phyloP scores from a whole-genome alignment of 495 filamentous ascomycete genomes.

The Lindgomyces ingoldianus region DNA sequence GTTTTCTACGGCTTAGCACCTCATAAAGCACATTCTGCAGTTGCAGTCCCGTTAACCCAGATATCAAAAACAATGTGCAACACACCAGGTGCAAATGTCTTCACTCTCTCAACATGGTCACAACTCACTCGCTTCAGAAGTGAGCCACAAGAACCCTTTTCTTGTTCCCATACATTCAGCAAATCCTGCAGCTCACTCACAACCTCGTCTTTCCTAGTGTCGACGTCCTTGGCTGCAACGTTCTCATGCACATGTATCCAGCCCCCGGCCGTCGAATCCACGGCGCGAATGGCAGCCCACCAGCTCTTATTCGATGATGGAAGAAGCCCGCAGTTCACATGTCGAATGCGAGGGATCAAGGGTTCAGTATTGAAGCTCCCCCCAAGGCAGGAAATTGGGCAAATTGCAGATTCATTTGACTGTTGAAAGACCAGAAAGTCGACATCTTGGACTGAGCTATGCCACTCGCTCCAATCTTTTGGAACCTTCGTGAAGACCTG shows the following conservation, averaged over 20 bases:
- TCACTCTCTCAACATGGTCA: constrained; percentile 76
- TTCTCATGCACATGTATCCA: constrained; percentile 91
- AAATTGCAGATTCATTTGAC: constrained; percentile 61
- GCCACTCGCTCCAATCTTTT: constrained; percentile 28
- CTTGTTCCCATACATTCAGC: constrained; percentile 19
- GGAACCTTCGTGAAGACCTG: constrained; percentile 4
- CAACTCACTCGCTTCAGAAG: constrained; percentile 47
- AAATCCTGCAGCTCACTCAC: constrained; percentile 39
- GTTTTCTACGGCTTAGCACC: background rate
- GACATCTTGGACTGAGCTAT: constrained; percentile 40
- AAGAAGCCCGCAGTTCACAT: constrained; percentile 82
- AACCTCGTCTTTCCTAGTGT: constrained; percentile 54
- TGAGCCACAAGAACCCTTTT: background rate
- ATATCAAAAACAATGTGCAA: constrained; percentile 89
- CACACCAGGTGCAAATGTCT: constrained; percentile 89
- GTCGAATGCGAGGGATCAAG: constrained; percentile 52
- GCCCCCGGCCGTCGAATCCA: constrained; percentile 55
- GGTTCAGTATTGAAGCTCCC: background rate
- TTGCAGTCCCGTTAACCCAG: constrained; percentile 44
- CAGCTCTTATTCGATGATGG: constrained; percentile 69
- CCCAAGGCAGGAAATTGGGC: constrained; percentile 47
- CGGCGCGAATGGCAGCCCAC: constrained; percentile 61
- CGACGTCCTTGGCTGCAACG: constrained; percentile 64
- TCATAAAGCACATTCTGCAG: background rate
- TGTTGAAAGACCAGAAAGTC: constrained; percentile 69